Evolutionary conservation across 192 early-diverging fungal genomes (phyloP), one percentile per base, ranked within the genome.

Genomic region (Coemansia asiatica): DNA sequence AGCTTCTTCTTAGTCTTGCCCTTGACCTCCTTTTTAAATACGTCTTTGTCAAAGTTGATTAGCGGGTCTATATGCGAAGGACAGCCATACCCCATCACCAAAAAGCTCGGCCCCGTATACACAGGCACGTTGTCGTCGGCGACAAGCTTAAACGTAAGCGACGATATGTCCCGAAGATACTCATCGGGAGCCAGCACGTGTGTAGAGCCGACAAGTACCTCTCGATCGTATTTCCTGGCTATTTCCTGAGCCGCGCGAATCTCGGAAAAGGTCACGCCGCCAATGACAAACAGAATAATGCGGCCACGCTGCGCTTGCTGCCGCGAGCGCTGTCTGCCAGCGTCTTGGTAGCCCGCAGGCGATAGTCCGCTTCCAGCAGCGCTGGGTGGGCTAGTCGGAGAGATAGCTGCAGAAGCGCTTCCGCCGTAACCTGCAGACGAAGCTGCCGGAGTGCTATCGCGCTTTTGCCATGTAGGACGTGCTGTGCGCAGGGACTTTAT

Each of bases 401-500:
- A 53, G 28, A 54, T 63, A 16, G 38, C 50, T 18, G 60, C 63
- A 28, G 66, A 23, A 25, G 58, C 12, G 33, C 47, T 58, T 29
- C 59, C 58, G 22, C 59, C 36, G 23, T 56, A 66, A n/a, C 61
- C 47, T 0, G 28, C 47, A 6, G 67, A 23, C 23, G 63, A 47
- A 18, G 48, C 50, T 2, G 76, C 60, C 10, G 79, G 79, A 13
- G 79, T 60, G 67, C 74, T 76, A 22, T 81, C 79, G 53, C 79
- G 79, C 67, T 81, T 81, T 60, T 81, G 79, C 79, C 79, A 81
- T n/a, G 79, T 76, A 9, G 73, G 79, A 47, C 67, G 60, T 12
- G 73, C 70, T 27, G 70, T 73, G 31, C 79, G 79, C 50, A 81
- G 71, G 7, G 79, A 81, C 48, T 72, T 75, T 46, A 81, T 75